Conservation (phyloP, 1,139 yeast genomes). For the Lodderomyces pseudojiufengensis region DNA sequence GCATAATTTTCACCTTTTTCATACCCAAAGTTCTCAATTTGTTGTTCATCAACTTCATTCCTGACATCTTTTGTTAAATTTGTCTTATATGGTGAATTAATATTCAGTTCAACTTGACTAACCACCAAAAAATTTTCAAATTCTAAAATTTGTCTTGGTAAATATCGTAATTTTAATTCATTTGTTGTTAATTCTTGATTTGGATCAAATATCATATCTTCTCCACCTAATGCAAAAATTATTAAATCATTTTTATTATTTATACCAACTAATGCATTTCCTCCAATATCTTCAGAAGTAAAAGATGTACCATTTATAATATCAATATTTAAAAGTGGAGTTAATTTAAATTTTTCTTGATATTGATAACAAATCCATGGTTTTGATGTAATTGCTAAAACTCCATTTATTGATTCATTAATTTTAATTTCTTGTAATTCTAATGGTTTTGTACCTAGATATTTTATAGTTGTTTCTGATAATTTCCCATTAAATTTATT, state of each 20-base stretch:
- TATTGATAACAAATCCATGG: conserved; percentile 36
- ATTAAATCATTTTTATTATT: conserved; percentile 43
- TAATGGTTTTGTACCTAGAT: conserved; percentile 67
- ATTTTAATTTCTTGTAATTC: conserved; percentile 36
- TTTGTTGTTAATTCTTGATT: conserved; percentile 46
- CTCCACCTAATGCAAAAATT: conserved; percentile 55
- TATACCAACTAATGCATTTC: conserved; percentile 63
- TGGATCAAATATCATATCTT: conserved; percentile 28
- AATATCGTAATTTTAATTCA: conserved; percentile 42
- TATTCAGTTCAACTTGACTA: conserved; percentile 45
- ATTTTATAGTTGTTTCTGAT: conserved; percentile 66
- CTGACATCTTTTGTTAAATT: conserved; percentile 8
- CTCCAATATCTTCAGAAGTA: conserved; percentile 60
- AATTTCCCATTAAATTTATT: conserved; percentile 62
- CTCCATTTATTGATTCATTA: conserved; percentile 20
- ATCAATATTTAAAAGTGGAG: conserved; percentile 37
- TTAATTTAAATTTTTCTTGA: conserved; percentile 30
- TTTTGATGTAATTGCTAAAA: conserved; percentile 42
- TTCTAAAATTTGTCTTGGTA: conserved; percentile 49
- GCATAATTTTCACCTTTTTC: conserved; percentile 33
- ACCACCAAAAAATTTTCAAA: conserved; percentile 25
- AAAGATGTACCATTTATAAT: conserved; percentile 46
- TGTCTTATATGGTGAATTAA: conserved; percentile 25
- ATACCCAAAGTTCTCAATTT: conserved; percentile 42
- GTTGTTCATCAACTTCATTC: conserved; percentile 21